Evolutionary conservation across 2,329 filamentous ascomycete species (phyloP).

Genomic region (Diaporthe sp.): DNA sequence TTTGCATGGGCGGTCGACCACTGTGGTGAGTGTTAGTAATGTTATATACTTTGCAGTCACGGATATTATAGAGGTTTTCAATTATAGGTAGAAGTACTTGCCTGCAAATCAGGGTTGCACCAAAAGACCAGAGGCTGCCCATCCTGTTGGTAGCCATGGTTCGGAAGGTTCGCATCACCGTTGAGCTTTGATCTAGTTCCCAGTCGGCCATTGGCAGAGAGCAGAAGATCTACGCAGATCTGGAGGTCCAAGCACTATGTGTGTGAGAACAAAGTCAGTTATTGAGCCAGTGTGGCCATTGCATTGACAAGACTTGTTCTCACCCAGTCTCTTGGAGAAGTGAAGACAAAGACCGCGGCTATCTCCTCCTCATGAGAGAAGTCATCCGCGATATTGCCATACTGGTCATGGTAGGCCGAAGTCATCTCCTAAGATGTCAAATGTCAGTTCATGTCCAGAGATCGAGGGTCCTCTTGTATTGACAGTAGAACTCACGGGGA

Average conservation of each 20-base stretch:
- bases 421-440: constrained; percentile 50
- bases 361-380: constrained; percentile 60
- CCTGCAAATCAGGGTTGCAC: constrained; percentile 77
- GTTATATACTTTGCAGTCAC: background rate
- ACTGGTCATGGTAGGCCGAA: constrained; percentile 47
- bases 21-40: constrained; percentile 14
- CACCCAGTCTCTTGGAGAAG: constrained; percentile 52
- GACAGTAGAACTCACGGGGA: constrained; percentile 42
- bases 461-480: fast-evolving
- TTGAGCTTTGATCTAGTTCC: constrained; percentile 75
- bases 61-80: fast-evolving
- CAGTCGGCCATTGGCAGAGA: constrained; percentile 64
- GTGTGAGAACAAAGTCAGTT: background rate
- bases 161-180: constrained; percentile 53
- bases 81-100: background rate
- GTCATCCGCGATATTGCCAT: constrained; percentile 55
- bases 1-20: constrained; percentile 78
- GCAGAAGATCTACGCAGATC: constrained; percentile 48
- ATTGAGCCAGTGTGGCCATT: background rate
- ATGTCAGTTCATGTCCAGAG: background rate
- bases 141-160: constrained; percentile 63
- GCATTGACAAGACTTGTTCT: background rate
- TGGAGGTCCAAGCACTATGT: constrained; percentile 43
- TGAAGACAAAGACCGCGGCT: constrained; percentile 52
- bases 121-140: constrained; percentile 77